Evolutionary conservation across 1,284 basidiomycete species (phyloP), one percentile per base, ranked within the genome.

Genomic region (Leucoagaricus sp.): DNA sequence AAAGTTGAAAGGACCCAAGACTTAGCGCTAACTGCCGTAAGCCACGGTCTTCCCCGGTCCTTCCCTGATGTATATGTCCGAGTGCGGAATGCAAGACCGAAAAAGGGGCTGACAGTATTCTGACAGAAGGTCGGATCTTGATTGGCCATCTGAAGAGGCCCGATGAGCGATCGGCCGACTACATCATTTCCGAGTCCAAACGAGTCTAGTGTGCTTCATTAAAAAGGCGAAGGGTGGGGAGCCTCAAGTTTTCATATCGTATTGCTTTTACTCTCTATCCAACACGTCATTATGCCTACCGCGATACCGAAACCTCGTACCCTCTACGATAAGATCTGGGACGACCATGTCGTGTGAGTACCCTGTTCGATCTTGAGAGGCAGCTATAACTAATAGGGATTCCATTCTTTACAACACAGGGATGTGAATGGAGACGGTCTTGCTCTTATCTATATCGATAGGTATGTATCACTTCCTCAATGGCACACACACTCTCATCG

Each of bases 241-340:
- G 19, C 28, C 13, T 21, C 53, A 36, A 23, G 53, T 26, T 48
- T 54, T 54, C 46, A 48, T 41, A 54, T 41, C 40, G 33, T 40
- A 40, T 56, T 49, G 48, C 56, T 56, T 57, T 46, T 34, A 31
- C 55, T 55, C 42, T 40, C 53, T 23, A 28, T 33, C 29, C 10
- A 41, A 40, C 41, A 49, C 47, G 6, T 25, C 19, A 63, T 55
- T 56, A 87, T 89, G 87, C 82, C 87, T 60, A 76, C 75, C 53
- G 74, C 81, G 34, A 68, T 82, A 21, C 64, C 75, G 57, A 70
- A 77, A 31, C 91, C 93, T 13, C 85, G 91, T 62, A 96, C 94
- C 46, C 79, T 96, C 36, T 96, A 96, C 75, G 94, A 96, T 76
- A 96, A 96, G 78, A 93, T 97, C 64, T 97, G 93, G 86, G 93